A percentile compares a stretch with the other conserved stretches of the same genome.
Conservation (phyloP, 2,329 filamentous ascomycete species). For the Apiospora kogelbergensis region DNA sequence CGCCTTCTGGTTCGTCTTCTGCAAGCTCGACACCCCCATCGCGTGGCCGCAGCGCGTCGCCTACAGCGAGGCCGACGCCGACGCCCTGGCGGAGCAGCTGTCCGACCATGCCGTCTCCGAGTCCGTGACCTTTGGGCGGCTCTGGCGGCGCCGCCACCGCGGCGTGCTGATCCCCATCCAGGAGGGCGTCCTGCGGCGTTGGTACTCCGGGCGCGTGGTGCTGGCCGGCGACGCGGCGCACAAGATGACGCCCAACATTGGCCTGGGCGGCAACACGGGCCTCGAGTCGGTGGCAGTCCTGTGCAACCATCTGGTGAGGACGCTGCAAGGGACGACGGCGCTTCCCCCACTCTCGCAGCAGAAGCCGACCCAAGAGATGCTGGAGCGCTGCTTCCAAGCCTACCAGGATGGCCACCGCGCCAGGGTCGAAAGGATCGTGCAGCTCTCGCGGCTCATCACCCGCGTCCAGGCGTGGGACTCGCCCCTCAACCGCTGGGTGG, state of each 20-base stretch:
- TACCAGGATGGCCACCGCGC: not conserved
- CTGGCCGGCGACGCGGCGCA: conserved; percentile 37
- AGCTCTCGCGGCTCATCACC: not conserved
- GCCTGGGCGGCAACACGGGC: conserved; percentile 11
- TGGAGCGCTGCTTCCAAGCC: not conserved
- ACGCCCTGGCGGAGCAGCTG: conserved; percentile 23
- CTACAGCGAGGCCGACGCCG: conserved; percentile 28
- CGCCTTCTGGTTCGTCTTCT: conserved; percentile 23
- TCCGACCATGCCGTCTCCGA: conserved; percentile 23
- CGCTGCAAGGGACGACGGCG: no score
- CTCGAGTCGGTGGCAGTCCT: conserved; percentile 11
- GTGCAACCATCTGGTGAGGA: conserved; percentile 10
- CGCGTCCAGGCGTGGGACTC: not conserved
- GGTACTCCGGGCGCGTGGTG: conserved; percentile 34
- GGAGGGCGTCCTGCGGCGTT: conserved; percentile 33
- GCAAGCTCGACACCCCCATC: conserved; percentile 24
- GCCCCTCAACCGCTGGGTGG: not conserved
- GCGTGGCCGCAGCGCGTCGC: conserved; percentile 24
- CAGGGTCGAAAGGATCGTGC: not conserved
- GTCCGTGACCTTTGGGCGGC: conserved; percentile 26
- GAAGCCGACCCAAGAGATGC: not conserved
- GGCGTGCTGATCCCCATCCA: conserved; percentile 30
- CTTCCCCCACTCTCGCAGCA: not conserved
- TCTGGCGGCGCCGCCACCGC: conserved; percentile 24
- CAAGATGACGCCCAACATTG: conserved; percentile 30